phyloP scores from a whole-genome alignment of 139 green algal genomes.

The Auxenochlorella pyrenoidosa region DNA sequence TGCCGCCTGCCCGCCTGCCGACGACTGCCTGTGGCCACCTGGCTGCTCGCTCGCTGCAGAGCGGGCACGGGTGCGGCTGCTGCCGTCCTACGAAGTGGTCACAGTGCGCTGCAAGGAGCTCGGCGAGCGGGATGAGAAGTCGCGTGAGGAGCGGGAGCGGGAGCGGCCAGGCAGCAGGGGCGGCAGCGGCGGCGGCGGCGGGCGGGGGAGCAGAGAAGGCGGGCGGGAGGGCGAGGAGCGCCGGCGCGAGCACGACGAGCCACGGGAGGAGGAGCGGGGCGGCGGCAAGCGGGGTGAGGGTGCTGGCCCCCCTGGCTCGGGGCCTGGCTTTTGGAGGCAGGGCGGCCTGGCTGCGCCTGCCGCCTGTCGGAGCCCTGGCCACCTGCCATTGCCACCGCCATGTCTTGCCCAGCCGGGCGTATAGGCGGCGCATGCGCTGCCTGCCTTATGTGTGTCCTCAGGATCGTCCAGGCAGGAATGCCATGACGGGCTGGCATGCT shows the following conservation, averaged over 20 bases:
- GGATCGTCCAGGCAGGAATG: no score
- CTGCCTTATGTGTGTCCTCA: no score
- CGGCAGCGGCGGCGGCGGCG: background rate
- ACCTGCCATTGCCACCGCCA: no score
- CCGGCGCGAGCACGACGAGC: background rate
- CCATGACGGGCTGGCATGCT: no score
- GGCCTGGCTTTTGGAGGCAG: no score
- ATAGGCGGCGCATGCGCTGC: no score
- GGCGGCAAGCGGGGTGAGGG: constrained; percentile 4
- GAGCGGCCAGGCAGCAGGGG: background rate
- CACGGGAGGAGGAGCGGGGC: background rate
- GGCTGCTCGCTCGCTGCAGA: constrained; percentile 21
- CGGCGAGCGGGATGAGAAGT: constrained; percentile 41
- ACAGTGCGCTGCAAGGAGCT: constrained; percentile 60
- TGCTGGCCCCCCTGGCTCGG: no score
- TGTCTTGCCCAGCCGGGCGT: no score
- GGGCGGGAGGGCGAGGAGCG: background rate
- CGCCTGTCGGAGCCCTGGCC: no score
- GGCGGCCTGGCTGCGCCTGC: no score
- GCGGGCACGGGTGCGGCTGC: constrained; percentile 57
- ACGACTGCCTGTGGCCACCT: background rate
- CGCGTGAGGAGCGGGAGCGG: constrained; percentile 31
- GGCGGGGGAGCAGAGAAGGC: background rate
- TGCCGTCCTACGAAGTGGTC: constrained; percentile 56
- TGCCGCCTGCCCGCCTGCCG: background rate